Evolutionary conservation across 169 alveolate genomes (phyloP), one percentile per base, ranked within the genome.

Genomic region (Plasmodium cynomolgi): DNA sequence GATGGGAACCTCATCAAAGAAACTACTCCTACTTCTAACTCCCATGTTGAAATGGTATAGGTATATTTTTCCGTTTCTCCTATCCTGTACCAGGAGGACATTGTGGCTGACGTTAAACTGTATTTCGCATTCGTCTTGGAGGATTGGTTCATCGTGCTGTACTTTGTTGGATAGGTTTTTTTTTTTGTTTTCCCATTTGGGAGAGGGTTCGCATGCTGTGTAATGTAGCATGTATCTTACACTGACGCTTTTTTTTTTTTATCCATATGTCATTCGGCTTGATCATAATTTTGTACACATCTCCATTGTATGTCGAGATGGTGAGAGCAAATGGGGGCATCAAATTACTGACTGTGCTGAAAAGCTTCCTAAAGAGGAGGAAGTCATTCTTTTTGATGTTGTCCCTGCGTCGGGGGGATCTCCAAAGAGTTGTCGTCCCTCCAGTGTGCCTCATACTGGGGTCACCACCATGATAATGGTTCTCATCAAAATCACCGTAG

Each of bases 221-320:
- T 91, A 91, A 11, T 91, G 92, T 13, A 91, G 58, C 33, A 82
- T 29, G 58, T 91, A 91, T 29, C 95, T 62, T 23, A 91, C 92
- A 26, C 92, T 83, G 20, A 91, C 39, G 29, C 95, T 91, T 47
- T 91, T 91, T 83, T 58, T 91, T 91, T 39, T 91, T 91, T 3
- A 91, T 73, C 95, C 95, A 91, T 31, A 91, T 91, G 54, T 91
- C 95, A 73, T 81, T 91, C 11, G 95, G 92, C 39, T 91, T 91
- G 8, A 91, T 83, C 23, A 23, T 34, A 7, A 91, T 34, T 91
- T 72, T 82, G 79, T 91, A 91, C 15, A 91, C 20, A 11, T 91
- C 95, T 1, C 41, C 31, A 72, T 91, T 82, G 31, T 71, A 81
- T 1, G 95, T 91, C 13, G 92, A 81, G 33, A 91, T 34, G 73